Evolutionary conservation across 2,329 filamentous ascomycete species (phyloP), one percentile per base, ranked within the genome.

Genomic region (Botrytis medusae): DNA sequence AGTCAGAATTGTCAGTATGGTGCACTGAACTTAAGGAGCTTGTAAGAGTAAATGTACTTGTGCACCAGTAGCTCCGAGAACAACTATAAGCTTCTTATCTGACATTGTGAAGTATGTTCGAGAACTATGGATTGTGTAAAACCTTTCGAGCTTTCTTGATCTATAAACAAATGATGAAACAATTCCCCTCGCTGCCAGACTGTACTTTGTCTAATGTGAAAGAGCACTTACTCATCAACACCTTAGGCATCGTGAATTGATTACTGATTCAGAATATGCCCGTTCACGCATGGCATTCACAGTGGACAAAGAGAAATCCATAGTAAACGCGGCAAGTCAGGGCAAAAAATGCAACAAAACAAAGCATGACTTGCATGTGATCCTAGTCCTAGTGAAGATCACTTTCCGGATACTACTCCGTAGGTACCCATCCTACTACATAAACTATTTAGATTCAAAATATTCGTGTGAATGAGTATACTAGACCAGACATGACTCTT

Each of bases 341-440:
- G n/a, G n/a, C n/a, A 61, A 61, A 61, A 12, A 61, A 40, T 40
- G 22, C 7, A 44, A 12, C 42, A 57, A 32, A 57, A 18, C n/a
- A 57, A 57, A 57, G 51, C 51, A 57, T 57, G 51, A 57, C 51
- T 57, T 57, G n/a, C 51, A 57, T 57, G 51, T 57, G 51, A 57
- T 57, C 51, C 51, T 57, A 57, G 51, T 29, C n/a, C 51, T 57
- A 32, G 51, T 57, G 51, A 57, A 57, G 51, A 57, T 57, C 51
- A 29, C n/a, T 29, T 32, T 57, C n/a, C 51, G 51, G 51, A 57
- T 57, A 18, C 51, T 57, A 57, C 51, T 29, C 51, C n/a, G 51
- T 40, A 62, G 32, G 3, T 40, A 18, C 34, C 40, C 59, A 61
- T 16, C 34, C 59, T 40, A 61, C 18, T 32, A 61, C 59, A 25